Conservation (phyloP, 768 basidiomycete species). For the Collybia nuda region DNA sequence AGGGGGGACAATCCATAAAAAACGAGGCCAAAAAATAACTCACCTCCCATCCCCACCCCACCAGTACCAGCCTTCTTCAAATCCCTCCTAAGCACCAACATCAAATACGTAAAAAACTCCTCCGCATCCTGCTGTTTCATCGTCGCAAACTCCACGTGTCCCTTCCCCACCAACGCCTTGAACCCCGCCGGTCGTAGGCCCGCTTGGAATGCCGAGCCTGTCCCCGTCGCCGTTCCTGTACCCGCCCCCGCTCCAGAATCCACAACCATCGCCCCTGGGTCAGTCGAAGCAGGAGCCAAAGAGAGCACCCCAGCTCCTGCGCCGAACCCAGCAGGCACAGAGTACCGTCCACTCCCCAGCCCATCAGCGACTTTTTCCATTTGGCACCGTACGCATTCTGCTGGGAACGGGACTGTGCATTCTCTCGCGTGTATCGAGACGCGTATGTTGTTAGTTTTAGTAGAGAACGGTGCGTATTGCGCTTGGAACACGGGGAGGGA, state of each 20-base stretch:
- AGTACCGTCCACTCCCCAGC: constrained; percentile 89
- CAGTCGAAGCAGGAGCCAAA: constrained; percentile 46
- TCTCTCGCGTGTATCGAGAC: constrained; percentile 47
- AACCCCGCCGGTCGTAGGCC: constrained; percentile 83
- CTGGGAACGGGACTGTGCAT: constrained; percentile 71
- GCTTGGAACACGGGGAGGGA: constrained; percentile 73
- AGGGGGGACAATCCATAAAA: background rate
- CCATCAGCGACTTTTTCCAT: constrained; percentile 92
- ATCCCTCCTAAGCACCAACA: constrained; percentile 72
- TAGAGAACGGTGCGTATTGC: constrained; percentile 57
- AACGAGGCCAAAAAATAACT: background rate
- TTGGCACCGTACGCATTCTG: constrained; percentile 92
- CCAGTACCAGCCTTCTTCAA: constrained; percentile 44
- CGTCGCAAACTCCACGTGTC: constrained; percentile 91
- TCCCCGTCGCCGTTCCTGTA: constrained; percentile 23
- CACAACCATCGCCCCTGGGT: background rate
- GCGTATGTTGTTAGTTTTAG: constrained; percentile 7
- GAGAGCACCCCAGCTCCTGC: background rate
- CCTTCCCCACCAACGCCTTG: constrained; percentile 88
- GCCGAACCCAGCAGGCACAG: constrained; percentile 48
- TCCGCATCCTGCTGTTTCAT: constrained; percentile 98
- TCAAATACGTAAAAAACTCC: constrained; percentile 85
- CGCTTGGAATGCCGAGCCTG: constrained; percentile 69
- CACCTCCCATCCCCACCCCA: background rate
- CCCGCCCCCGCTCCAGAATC: background rate